phyloP scores from a whole-genome alignment of 1,139 yeast species.

The Suhomyces bribrorum region DNA sequence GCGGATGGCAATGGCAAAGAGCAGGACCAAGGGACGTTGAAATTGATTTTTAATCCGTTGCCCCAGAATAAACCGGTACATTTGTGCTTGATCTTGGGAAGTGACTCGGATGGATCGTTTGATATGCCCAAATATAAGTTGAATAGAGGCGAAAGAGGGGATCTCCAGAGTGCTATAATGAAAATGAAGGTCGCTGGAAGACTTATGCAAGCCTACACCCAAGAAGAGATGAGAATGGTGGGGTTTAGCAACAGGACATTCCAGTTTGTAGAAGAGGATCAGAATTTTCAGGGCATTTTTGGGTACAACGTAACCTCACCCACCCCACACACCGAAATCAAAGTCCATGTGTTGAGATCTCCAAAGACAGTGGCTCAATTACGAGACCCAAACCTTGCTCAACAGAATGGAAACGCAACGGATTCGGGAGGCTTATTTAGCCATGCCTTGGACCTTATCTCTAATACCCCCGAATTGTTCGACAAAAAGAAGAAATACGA shows the following conservation, averaged over 20 bases:
- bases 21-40: slow-evolving; percentile 28
- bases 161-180: slow-evolving; percentile 70
- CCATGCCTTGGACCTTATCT: slow-evolving; percentile 75
- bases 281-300: slow-evolving; percentile 32
- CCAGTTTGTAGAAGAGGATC: slow-evolving; percentile 69
- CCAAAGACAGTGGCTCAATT: slow-evolving; percentile 69
- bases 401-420: slow-evolving; percentile 74
- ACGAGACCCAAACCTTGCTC: slow-evolving; percentile 79
- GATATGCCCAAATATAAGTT: slow-evolving; percentile 68
- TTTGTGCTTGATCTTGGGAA: slow-evolving; percentile 72
- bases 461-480: slow-evolving; percentile 33
- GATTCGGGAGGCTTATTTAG: slow-evolving; percentile 75
- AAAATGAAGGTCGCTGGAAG: slow-evolving; percentile 85
- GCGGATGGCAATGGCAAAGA: slow-evolving; percentile 24
- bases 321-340: slow-evolving; percentile 62
- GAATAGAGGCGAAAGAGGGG: slow-evolving; percentile 61
- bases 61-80: slow-evolving; percentile 77
- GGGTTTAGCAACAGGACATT: slow-evolving; percentile 84
- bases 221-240: slow-evolving; percentile 80
- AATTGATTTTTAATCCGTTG: slow-evolving; percentile 58
- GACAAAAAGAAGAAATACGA: slow-evolving; percentile 18
- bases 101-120: slow-evolving; percentile 69
- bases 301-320: slow-evolving; percentile 38
- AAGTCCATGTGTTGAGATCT: slow-evolving; percentile 71
- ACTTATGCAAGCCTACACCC: slow-evolving; percentile 90